Evolutionary conservation across 495 filamentous ascomycete genomes (phyloP).

Genomic region (Penicillium paxilli): DNA sequence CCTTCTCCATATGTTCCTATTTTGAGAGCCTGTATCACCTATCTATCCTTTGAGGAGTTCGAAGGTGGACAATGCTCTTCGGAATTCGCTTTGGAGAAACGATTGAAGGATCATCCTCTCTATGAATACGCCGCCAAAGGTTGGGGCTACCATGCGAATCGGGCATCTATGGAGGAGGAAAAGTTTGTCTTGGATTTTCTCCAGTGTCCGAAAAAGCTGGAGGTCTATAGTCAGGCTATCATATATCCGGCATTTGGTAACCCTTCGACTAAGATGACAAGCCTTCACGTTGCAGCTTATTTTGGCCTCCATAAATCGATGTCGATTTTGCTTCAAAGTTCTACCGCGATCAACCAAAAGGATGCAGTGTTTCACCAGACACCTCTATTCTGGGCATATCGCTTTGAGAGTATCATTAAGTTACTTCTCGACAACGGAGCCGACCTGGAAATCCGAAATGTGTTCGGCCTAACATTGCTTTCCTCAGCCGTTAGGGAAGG

Average conservation of each 20-base stretch:
- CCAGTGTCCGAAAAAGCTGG: not conserved
- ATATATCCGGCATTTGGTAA: no score
- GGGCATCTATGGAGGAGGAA: not conserved
- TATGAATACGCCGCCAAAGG: not conserved
- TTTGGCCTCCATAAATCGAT: not conserved
- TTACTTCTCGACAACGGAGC: not conserved
- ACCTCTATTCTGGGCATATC: not conserved
- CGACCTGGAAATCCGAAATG: not conserved
- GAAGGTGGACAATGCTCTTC: not conserved
- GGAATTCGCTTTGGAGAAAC: not conserved
- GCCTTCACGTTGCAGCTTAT: not conserved
- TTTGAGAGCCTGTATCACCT: not conserved
- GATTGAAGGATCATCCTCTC: not conserved
- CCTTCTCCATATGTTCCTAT: not conserved
- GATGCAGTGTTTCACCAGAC: not conserved
- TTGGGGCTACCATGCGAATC: not conserved
- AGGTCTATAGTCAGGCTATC: not conserved
- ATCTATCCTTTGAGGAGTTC: not conserved
- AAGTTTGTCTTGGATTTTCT: not conserved
- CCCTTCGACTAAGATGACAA: not conserved
- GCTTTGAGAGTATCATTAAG: not conserved
- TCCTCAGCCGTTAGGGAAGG: no score
- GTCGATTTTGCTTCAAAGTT: not conserved
- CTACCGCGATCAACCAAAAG: not conserved
- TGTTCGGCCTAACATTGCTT: no score